A percentile compares a stretch with the other conserved stretches of the same genome.
These are phyloP conservation scores for Aspergillus tubingensis DNA, from an alignment of 2,329 filamentous ascomycete genomes.

Conservation along the genomic window DNA sequence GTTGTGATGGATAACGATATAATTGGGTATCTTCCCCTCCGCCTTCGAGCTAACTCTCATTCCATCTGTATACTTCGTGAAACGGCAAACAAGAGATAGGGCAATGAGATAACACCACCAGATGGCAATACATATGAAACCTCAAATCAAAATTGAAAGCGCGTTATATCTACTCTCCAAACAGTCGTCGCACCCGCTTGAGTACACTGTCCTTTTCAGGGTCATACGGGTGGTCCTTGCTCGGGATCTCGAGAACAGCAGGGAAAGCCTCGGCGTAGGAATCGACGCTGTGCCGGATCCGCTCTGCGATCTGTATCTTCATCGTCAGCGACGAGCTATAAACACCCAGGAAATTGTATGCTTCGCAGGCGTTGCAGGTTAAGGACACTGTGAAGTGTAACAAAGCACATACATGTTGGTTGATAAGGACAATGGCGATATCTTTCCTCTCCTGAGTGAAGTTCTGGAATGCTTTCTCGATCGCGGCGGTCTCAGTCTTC, in stretches of 20 bases:
- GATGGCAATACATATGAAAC: slow-evolving; percentile 5
- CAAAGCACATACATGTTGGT: slow-evolving; percentile 75
- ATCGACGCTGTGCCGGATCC: slow-evolving; percentile 88
- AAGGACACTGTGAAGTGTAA: not conserved
- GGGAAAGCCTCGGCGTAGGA: slow-evolving; percentile 93
- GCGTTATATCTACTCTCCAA: slow-evolving; percentile 54
- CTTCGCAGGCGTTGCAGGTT: not conserved
- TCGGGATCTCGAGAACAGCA: slow-evolving; percentile 93
- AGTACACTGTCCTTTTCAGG: slow-evolving; percentile 98
- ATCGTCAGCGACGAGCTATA: not conserved
- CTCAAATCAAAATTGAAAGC: not conserved
- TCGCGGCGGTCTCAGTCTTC: slow-evolving; percentile 86
- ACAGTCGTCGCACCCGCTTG: slow-evolving; percentile 76
- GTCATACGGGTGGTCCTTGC: slow-evolving; percentile 98
- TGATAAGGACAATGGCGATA: slow-evolving; percentile 94
- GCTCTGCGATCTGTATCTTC: slow-evolving; percentile 76
- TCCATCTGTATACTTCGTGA: not conserved
- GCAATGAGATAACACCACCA: not conserved
- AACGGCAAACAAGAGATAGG: not conserved
- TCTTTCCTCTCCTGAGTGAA: slow-evolving; percentile 92
- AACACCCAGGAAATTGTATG: no score
- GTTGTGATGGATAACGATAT: slow-evolving; percentile 8
- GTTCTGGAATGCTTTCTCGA: slow-evolving; percentile 85
- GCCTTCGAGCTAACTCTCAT: slow-evolving; percentile 1
- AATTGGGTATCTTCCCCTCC: slow-evolving; percentile 22